Base-by-base conservation (phyloP, 139 green algal genomes). In the Eudorina sp. region DNA sequence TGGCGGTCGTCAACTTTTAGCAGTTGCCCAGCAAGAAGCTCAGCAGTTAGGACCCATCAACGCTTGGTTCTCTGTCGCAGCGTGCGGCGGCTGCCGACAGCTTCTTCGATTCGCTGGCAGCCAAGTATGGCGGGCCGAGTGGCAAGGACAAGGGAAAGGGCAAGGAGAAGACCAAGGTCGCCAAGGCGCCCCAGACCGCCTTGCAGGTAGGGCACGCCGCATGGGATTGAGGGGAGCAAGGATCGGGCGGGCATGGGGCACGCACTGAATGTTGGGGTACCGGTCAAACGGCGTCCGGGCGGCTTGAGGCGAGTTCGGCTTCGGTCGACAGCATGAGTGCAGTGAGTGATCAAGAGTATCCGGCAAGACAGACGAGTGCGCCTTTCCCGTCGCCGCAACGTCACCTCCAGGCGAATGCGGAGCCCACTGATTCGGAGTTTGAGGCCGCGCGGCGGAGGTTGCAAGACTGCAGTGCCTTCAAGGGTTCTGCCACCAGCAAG, bases 351-450 rank as follows among this genome's bases (percentile, higher is more conserved):
- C n/a, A n/a, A n/a, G n/a, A n/a, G n/a, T n/a, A n/a, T n/a, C n/a
- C n/a, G n/a, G n/a, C n/a, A n/a, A n/a, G n/a, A n/a, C n/a, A n/a
- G n/a, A n/a, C n/a, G n/a, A n/a, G n/a, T n/a, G n/a, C n/a, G n/a
- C n/a, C n/a, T n/a, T n/a, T n/a, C n/a, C n/a, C n/a, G n/a, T n/a
- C n/a, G n/a, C n/a, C n/a, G n/a, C n/a, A n/a, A n/a, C n/a, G n/a
- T n/a, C 31, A 73, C 70, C 21, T 13, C 13, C 45, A 46, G 45
- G 8, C 53, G n/a, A 18, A 45, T 40, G 43, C 79, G 69, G 91
- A 95, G 89, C 84, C 88, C 6, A 91, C 90, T 8, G 93, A 95
- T 0, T 89, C 94, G 85, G 90, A 94, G 53, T 95, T 95, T 69
- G 66, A 89, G 34, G 88, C 82, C 41, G 92, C 93, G 6, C 62